A percentile compares a stretch with the other conserved stretches of the same genome.
Conservation (phyloP, 495 filamentous ascomycete species). For the Hyaloscypha finlandica region DNA sequence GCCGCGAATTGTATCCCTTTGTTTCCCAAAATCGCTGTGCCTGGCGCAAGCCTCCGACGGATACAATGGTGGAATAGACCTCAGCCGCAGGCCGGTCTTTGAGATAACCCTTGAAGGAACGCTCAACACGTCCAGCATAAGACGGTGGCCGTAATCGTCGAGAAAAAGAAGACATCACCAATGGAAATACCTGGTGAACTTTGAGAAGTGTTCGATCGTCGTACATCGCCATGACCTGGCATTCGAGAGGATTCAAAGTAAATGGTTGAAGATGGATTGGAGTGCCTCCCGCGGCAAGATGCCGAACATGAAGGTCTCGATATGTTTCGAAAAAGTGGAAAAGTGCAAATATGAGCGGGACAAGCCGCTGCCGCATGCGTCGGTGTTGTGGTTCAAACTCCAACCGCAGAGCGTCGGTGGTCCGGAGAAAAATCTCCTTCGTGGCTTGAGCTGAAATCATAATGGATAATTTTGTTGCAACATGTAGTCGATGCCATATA, state of each 20-base stretch:
- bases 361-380: constrained; percentile 56
- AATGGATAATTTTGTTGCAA: constrained; percentile 54
- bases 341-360: constrained; percentile 55
- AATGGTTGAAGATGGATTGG: constrained; percentile 28
- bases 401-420: constrained; percentile 45
- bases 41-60: constrained; percentile 55
- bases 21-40: constrained; percentile 59
- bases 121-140: constrained; percentile 56
- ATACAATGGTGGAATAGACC: constrained; percentile 54
- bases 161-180: constrained; percentile 57
- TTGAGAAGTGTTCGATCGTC: constrained; percentile 55
- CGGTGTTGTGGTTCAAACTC: constrained; percentile 56
- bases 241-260: constrained; percentile 52
- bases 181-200: constrained; percentile 56
- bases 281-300: constrained; percentile 36
- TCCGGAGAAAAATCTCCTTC: constrained; percentile 56
- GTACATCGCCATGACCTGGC: constrained; percentile 56
- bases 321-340: constrained; percentile 63
- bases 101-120: constrained; percentile 57
- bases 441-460: constrained; percentile 57
- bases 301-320: constrained; percentile 53
- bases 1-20: constrained; percentile 57
- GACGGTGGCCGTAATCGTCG: constrained; percentile 56
- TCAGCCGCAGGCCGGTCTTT: constrained; percentile 56
- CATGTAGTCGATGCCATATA: constrained; percentile 59